These are phyloP conservation scores for Petasospora rhodanensis DNA, from an alignment of 1,139 yeast species.

Conservation along the genomic window DNA sequence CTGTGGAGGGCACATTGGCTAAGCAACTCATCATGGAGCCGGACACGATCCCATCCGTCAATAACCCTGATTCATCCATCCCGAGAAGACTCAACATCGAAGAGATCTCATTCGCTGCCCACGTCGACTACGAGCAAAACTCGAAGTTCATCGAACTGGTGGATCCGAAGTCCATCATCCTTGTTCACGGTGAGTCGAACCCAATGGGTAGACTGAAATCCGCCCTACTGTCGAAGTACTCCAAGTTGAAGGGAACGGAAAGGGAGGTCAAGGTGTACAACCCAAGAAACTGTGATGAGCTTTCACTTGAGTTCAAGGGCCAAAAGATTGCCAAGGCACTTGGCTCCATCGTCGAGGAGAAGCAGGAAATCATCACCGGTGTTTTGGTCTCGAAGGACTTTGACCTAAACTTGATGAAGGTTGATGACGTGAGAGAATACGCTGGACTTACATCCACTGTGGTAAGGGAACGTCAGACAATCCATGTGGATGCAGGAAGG, in stretches of 20 bases:
- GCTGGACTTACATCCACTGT: conserved; percentile 84
- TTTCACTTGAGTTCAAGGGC: conserved; percentile 75
- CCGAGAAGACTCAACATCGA: conserved; percentile 90
- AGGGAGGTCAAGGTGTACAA: conserved; percentile 89
- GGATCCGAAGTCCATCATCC: conserved; percentile 74
- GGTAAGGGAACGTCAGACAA: conserved; percentile 73
- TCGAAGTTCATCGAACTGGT: conserved; percentile 85
- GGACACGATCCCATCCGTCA: conserved; percentile 72
- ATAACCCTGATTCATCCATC: conserved; percentile 74
- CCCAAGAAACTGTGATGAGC: conserved; percentile 86
- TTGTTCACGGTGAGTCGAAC: conserved; percentile 97
- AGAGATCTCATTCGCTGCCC: conserved; percentile 97
- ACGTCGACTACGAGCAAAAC: conserved; percentile 93
- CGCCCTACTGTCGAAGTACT: conserved; percentile 83
- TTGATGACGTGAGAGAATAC: conserved; percentile 84
- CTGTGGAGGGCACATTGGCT: conserved; percentile 98
- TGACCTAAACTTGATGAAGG: conserved; percentile 74
- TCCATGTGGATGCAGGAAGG: conserved; percentile 76
- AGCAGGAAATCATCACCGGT: conserved; percentile 59
- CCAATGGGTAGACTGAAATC: conserved; percentile 97
- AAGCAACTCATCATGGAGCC: conserved; percentile 87
- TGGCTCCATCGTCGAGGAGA: conserved; percentile 64
- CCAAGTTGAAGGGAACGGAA: conserved; percentile 77
- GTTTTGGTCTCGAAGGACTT: conserved; percentile 89
- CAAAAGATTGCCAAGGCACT: conserved; percentile 81